phyloP scores from a whole-genome alignment of 352 stramenopile genomes.

The Pythium rishiriense region DNA sequence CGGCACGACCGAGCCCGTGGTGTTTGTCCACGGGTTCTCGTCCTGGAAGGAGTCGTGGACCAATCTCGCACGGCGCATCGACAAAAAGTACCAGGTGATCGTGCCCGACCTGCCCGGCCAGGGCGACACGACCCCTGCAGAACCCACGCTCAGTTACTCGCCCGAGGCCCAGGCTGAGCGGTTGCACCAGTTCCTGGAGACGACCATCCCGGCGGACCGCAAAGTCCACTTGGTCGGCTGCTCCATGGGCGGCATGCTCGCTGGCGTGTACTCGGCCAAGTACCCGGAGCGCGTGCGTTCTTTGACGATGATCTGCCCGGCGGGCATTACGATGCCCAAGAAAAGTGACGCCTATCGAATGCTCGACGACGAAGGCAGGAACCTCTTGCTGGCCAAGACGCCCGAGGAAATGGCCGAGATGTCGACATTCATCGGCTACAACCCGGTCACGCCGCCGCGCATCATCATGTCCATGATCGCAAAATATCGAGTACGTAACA shows the following conservation, averaged over 20 bases:
- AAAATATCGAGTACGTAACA: conserved; percentile 35
- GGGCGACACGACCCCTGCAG: conserved; percentile 49
- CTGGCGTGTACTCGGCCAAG: conserved; percentile 56
- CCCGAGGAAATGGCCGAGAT: conserved; percentile 57
- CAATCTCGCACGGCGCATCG: conserved; percentile 47
- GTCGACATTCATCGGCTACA: conserved; percentile 42
- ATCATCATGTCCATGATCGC: conserved; percentile 38
- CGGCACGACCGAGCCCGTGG: conserved; percentile 42
- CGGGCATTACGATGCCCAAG: conserved; percentile 60
- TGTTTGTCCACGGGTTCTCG: conserved; percentile 72
- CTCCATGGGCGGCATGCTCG: conserved; percentile 77
- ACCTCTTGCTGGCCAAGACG: conserved; percentile 60
- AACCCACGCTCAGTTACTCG: conserved; percentile 44
- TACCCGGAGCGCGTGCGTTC: conserved; percentile 54
- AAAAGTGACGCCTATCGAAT: conserved; percentile 53
- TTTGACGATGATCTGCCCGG: conserved; percentile 70
- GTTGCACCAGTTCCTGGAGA: conserved; percentile 59
- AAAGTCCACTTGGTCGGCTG: conserved; percentile 73
- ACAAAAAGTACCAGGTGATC: conserved; percentile 56
- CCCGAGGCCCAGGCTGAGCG: conserved; percentile 51
- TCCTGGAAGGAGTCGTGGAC: conserved; percentile 72
- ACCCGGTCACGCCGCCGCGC: conserved; percentile 34
- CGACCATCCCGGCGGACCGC: conserved; percentile 40
- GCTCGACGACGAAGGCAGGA: conserved; percentile 51
- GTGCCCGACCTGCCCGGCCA: conserved; percentile 69